Evolutionary conservation across 1,284 basidiomycete genomes (phyloP).

Genomic region (Mycena sp.): DNA sequence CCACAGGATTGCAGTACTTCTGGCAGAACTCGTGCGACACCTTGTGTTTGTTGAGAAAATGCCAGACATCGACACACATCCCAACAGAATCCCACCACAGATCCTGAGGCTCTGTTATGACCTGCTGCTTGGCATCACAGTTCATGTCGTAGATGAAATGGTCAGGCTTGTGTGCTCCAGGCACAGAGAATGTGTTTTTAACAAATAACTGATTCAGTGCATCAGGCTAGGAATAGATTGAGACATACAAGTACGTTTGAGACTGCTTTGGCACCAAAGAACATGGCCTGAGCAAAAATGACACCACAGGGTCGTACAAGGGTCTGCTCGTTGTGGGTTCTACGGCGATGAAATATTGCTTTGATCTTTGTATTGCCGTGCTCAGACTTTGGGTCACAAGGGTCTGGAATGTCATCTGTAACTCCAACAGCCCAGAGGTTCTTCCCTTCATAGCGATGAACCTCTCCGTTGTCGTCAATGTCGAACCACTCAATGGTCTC

Average conservation of each 20-base stretch:
- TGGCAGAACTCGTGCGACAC: conserved; percentile 41
- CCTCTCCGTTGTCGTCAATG: background rate
- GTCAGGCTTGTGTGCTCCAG: conserved; percentile 9
- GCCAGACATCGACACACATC: conserved; percentile 47
- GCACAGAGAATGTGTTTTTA: conserved; percentile 7
- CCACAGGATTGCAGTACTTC: conserved; percentile 21
- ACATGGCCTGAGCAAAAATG: background rate
- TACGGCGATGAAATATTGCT: background rate
- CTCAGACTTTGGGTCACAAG: too few species aligned
- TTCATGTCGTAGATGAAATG: conserved; percentile 7
- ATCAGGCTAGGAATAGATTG: background rate
- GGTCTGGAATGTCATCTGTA: too few species aligned
- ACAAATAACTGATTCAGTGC: background rate
- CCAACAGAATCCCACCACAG: conserved; percentile 37
- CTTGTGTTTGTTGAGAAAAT: conserved; percentile 48
- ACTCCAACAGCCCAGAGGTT: background rate
- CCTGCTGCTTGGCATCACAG: conserved; percentile 7
- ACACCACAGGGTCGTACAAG: background rate
- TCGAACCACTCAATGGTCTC: background rate
- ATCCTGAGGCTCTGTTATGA: conserved; percentile 15
- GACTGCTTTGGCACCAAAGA: background rate
- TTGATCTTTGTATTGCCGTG: background rate
- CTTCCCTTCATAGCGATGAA: background rate
- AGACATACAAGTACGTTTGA: background rate
- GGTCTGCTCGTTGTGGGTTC: background rate